A percentile compares a stretch with the other conserved stretches of the same genome.
These are phyloP conservation scores for Ganoderma meredithae DNA, from an alignment of 1,284 basidiomycete genomes.

Conservation along the genomic window DNA sequence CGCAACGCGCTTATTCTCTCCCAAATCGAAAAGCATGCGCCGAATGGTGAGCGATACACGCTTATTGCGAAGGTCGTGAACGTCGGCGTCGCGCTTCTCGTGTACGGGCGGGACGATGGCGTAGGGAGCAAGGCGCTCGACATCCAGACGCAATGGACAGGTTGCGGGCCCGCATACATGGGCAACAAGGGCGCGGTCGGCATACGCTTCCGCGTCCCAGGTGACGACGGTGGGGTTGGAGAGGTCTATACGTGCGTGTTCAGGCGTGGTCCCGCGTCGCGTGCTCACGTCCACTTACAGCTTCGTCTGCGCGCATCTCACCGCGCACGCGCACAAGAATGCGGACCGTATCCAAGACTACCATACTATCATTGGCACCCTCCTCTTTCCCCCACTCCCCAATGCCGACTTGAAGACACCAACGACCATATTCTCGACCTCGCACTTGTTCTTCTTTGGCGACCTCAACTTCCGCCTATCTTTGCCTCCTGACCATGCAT, in stretches of 20 bases:
- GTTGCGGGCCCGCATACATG: slow-evolving; percentile 81
- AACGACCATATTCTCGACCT: slow-evolving; percentile 80
- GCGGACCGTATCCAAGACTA: slow-evolving; percentile 82
- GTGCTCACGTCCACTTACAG: slow-evolving; percentile 50
- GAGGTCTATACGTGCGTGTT: slow-evolving; percentile 83
- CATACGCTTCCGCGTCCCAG: slow-evolving; percentile 79
- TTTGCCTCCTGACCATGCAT: slow-evolving; percentile 58
- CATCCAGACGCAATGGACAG: slow-evolving; percentile 80
- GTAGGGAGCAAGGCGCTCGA: slow-evolving; percentile 67
- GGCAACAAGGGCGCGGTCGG: slow-evolving; percentile 98
- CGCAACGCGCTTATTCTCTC: slow-evolving; percentile 69
- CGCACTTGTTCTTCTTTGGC: slow-evolving; percentile 87
- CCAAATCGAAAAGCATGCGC: slow-evolving; percentile 73
- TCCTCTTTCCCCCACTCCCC: slow-evolving; percentile 77
- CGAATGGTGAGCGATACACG: slow-evolving; percentile 72
- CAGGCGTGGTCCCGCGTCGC: background rate
- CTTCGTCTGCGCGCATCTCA: slow-evolving; percentile 92
- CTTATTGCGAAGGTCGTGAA: slow-evolving; percentile 80
- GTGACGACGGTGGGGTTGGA: slow-evolving; percentile 61
- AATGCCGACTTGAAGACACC: slow-evolving; percentile 46
- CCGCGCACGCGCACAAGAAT: slow-evolving; percentile 84
- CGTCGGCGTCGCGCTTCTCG: slow-evolving; percentile 81
- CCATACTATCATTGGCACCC: slow-evolving; percentile 79
- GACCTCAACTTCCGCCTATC: slow-evolving; percentile 91
- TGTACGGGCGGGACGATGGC: slow-evolving; percentile 80